Evolutionary conservation across 176 grass and related monocot species (phyloP).

Genomic region (Rhipidocladum racemiflorum): DNA sequence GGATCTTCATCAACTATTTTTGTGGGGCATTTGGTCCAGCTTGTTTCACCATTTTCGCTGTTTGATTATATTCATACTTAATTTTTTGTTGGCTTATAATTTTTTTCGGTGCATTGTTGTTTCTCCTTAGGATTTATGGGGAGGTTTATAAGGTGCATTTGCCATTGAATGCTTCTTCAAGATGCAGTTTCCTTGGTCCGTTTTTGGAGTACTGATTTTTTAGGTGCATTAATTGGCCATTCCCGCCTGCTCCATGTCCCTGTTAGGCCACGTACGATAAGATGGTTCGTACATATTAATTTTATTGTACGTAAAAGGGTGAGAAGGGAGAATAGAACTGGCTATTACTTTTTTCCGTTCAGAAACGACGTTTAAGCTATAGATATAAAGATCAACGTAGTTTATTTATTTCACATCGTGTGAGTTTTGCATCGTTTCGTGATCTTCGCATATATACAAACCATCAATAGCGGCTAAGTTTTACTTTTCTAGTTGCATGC

Average conservation of each 20-base stretch:
- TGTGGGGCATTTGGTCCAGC: background rate
- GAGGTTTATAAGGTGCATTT: constrained; percentile 21
- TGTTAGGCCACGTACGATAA: too few species aligned
- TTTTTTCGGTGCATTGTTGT: background rate
- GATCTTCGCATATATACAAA: too few species aligned
- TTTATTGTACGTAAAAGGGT: too few species aligned
- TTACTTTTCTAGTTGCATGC: too few species aligned
- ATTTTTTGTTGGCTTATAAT: background rate
- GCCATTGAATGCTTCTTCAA: background rate
- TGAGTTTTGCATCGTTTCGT: too few species aligned
- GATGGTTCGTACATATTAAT: too few species aligned
- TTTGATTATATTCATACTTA: background rate
- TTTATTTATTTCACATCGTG: too few species aligned
- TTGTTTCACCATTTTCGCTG: background rate
- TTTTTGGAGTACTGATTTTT: background rate
- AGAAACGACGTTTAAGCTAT: too few species aligned
- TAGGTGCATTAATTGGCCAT: background rate
- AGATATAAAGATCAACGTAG: too few species aligned
- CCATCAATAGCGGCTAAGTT: too few species aligned
- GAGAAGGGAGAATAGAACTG: too few species aligned
- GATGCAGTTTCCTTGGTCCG: background rate
- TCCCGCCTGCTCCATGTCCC: background rate
- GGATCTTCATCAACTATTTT: background rate
- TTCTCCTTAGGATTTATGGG: constrained; percentile 9
- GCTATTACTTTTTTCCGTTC: too few species aligned